phyloP scores from a whole-genome alignment of 306 rosid species.

The Inga laurina region DNA sequence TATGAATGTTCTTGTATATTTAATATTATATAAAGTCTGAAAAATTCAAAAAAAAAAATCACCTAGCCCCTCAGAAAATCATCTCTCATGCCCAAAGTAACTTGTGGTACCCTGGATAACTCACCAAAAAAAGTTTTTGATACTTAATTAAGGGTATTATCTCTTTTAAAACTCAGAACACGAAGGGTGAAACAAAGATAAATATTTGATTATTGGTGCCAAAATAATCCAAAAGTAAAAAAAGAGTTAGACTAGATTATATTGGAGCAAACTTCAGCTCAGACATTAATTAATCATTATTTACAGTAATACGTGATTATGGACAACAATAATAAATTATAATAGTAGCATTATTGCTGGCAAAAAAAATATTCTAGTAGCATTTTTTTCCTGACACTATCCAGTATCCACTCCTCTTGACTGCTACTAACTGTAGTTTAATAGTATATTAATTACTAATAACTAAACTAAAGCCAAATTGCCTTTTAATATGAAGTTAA shows the following conservation, averaged over 20 bases:
- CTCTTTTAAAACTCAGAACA: too few species aligned
- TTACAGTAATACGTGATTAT: neutral
- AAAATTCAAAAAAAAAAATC: too few species aligned
- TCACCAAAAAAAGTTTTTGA: too few species aligned
- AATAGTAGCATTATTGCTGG: too few species aligned
- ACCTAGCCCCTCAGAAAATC: too few species aligned
- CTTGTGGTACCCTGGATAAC: too few species aligned
- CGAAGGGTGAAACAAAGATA: too few species aligned
- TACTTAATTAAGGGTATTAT: too few species aligned
- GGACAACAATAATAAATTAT: neutral
- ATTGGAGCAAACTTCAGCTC: neutral
- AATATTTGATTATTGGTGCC: too few species aligned
- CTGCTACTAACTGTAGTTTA: conserved; percentile 13
- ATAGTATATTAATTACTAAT: neutral
- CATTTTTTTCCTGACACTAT: conserved; percentile 9
- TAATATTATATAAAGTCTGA: too few species aligned
- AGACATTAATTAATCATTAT: conserved; percentile 4
- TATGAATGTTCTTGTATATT: too few species aligned
- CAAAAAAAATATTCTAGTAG: neutral
- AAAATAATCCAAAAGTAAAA: neutral
- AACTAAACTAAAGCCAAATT: conserved; percentile 15
- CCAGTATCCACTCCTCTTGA: neutral
- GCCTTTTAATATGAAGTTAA: conserved; percentile 26
- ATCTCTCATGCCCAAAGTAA: too few species aligned
- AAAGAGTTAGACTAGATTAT: conserved; percentile 11